Conservation (phyloP, 148 eudicot genomes). For the Cornus suecica region DNA sequence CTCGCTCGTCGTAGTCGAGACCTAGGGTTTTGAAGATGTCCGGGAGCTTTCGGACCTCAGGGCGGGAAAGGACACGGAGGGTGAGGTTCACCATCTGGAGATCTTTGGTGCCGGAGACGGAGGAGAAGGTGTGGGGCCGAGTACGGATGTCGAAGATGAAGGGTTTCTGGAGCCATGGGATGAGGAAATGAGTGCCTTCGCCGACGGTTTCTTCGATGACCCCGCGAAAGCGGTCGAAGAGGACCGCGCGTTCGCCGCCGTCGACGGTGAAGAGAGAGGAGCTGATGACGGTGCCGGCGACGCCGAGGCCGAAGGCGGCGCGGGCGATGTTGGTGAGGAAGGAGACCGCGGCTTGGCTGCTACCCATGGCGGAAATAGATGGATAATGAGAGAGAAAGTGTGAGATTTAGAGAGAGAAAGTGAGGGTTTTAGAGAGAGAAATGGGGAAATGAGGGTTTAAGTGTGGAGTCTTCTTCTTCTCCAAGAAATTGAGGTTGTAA, state of each 20-base stretch:
- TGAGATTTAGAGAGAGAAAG: not conserved
- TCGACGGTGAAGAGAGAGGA: slow-evolving; percentile 88
- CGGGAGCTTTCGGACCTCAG: slow-evolving; percentile 49
- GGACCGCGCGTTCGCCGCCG: slow-evolving; percentile 93
- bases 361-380: slow-evolving; percentile 14
- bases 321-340: slow-evolving; percentile 37
- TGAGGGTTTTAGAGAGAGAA: not conserved
- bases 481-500: too few species aligned
- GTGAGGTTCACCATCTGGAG: slow-evolving; percentile 95
- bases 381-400: not conserved
- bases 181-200: slow-evolving; percentile 84
- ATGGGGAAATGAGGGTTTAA: not conserved
- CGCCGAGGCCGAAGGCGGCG: slow-evolving; percentile 54
- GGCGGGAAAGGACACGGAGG: slow-evolving; percentile 73
- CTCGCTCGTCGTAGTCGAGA: slow-evolving; percentile 79
- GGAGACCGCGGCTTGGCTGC: slow-evolving; percentile 31
- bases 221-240: slow-evolving; percentile 85
- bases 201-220: slow-evolving; percentile 61
- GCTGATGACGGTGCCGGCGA: slow-evolving; percentile 46
- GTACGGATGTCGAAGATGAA: slow-evolving; percentile 87
- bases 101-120: slow-evolving; percentile 84
- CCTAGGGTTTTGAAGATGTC: slow-evolving; percentile 63
- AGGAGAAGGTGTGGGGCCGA: slow-evolving; percentile 75
- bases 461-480: too few species aligned
- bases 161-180: slow-evolving; percentile 88